Percentiles rank a stretch among this genome's conserved stretches.
Conservation (phyloP, 129 eudicot species). For the Ambrosia artemisiifolia region DNA sequence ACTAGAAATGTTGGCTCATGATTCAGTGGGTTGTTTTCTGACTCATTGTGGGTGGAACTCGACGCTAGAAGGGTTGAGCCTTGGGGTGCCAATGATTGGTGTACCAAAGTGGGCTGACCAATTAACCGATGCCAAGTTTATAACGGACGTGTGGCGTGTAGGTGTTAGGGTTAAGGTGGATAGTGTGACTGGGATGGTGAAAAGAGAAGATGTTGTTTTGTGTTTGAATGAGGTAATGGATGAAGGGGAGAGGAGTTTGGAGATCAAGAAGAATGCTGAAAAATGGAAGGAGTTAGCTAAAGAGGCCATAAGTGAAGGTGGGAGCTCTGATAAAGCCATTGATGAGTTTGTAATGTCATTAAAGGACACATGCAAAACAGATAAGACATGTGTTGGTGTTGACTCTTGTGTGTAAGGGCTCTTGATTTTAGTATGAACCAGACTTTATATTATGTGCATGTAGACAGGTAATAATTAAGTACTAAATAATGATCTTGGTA, state of each 20-base stretch:
- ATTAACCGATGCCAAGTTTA: slow-evolving; percentile 54
- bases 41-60: slow-evolving; percentile 85
- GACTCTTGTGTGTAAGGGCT: not conserved
- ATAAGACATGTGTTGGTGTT: not conserved
- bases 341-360: slow-evolving; percentile 45
- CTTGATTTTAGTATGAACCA: not conserved
- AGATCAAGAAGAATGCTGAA: slow-evolving; percentile 39
- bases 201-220: slow-evolving; percentile 36
- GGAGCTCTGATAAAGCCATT: slow-evolving; percentile 50
- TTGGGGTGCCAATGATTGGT: slow-evolving; percentile 64
- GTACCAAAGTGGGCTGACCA: slow-evolving; percentile 69
- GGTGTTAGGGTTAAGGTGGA: slow-evolving; percentile 54
- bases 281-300: slow-evolving; percentile 52
- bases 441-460: not conserved
- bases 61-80: slow-evolving; percentile 51
- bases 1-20: slow-evolving; percentile 53
- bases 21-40: slow-evolving; percentile 56
- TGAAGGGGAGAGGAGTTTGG: slow-evolving; percentile 37
- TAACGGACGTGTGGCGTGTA: slow-evolving; percentile 53
- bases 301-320: slow-evolving; percentile 51
- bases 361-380: not conserved
- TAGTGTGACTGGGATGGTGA: slow-evolving; percentile 36
- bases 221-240: slow-evolving; percentile 53
- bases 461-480: too few relatives aligned
- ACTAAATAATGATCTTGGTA: not conserved